A percentile compares a stretch with the other conserved stretches of the same genome.
Evolutionary conservation across 2,329 filamentous ascomycete species (phyloP).

Genomic region (Fusarium sp.): DNA sequence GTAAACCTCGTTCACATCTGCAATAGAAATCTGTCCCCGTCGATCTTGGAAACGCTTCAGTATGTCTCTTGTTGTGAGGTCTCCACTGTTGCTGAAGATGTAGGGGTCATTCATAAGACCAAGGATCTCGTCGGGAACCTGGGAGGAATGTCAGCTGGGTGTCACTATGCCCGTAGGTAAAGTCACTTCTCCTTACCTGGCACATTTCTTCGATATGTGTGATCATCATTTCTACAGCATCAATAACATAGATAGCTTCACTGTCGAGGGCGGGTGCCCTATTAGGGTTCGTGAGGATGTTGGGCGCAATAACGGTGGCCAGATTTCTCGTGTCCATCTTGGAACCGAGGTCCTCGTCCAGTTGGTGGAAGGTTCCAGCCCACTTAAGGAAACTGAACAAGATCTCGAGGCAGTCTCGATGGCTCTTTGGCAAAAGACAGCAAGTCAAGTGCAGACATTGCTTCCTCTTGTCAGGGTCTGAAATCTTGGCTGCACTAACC

Average conservation of each 20-base stretch:
- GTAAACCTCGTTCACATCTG: conserved; percentile 69
- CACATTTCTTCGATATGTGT: conserved; percentile 97
- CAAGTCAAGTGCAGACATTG: conserved; percentile 91
- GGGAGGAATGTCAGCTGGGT: conserved; percentile 30
- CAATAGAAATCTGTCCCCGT: conserved; percentile 68
- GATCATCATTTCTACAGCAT: conserved; percentile 91
- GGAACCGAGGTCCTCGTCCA: conserved; percentile 95
- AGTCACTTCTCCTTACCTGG: conserved; percentile 73
- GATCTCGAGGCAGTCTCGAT: conserved; percentile 94
- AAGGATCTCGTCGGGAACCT: conserved; percentile 95
- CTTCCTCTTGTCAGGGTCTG: conserved; percentile 83
- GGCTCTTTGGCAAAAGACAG: conserved; percentile 90
- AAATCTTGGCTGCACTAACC: conserved; percentile 89
- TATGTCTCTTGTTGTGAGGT: conserved; percentile 97
- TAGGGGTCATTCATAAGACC: conserved; percentile 86
- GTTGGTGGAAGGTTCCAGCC: conserved; percentile 96
- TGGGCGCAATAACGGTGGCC: conserved; percentile 96
- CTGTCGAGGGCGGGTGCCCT: conserved; percentile 79
- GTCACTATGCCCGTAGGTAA: conserved; percentile 30
- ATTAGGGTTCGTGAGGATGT: conserved; percentile 82
- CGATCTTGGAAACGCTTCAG: conserved; percentile 93
- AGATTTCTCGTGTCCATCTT: conserved; percentile 99
- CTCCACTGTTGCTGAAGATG: conserved; percentile 83
- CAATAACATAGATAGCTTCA: conserved; percentile 93
- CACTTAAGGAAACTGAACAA: conserved; percentile 97